These are phyloP conservation scores for Populus davidiana DNA, from an alignment of 345 rosid species.

Conservation along the genomic window DNA sequence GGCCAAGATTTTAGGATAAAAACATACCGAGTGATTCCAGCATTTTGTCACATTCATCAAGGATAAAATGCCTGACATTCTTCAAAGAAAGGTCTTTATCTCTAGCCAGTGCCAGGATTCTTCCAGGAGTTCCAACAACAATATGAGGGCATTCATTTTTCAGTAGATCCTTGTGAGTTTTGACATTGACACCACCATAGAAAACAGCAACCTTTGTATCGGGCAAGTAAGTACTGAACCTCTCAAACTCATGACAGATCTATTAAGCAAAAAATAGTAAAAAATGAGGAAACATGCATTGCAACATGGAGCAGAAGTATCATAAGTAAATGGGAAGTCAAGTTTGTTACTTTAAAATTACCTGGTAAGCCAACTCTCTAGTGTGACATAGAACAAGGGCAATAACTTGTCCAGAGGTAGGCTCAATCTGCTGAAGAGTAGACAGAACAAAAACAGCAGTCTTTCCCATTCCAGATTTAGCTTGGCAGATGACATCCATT, in stretches of 20 bases:
- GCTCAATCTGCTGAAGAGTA: conserved; percentile 87
- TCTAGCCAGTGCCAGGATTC: conserved; percentile 81
- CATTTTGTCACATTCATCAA: conserved; percentile 99
- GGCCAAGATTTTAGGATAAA: background rate
- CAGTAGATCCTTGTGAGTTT: conserved; percentile 79
- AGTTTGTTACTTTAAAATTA: conserved; percentile 2
- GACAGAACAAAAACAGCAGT: conserved; percentile 96
- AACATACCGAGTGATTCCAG: conserved; percentile 91
- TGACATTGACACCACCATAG: conserved; percentile 92
- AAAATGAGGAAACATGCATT: background rate
- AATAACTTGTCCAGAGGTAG: conserved; percentile 83
- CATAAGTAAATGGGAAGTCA: background rate
- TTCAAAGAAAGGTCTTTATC: conserved; percentile 94
- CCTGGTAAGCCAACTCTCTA: conserved; percentile 98
- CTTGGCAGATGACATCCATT: conserved; percentile 99
- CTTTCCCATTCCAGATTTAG: conserved; percentile 99
- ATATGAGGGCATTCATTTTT: conserved; percentile 99
- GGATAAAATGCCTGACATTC: conserved; percentile 99
- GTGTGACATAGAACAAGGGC: conserved; percentile 94
- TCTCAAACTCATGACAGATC: conserved; percentile 95
- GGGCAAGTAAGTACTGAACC: conserved; percentile 92
- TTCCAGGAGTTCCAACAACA: conserved; percentile 98
- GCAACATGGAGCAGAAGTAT: background rate
- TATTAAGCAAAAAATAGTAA: conserved; percentile 13
- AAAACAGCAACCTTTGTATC: conserved; percentile 92